Percentiles rank a stretch among this genome's conserved stretches.
Conservation (phyloP, 768 basidiomycete genomes). For the Pleurotus platypus region DNA sequence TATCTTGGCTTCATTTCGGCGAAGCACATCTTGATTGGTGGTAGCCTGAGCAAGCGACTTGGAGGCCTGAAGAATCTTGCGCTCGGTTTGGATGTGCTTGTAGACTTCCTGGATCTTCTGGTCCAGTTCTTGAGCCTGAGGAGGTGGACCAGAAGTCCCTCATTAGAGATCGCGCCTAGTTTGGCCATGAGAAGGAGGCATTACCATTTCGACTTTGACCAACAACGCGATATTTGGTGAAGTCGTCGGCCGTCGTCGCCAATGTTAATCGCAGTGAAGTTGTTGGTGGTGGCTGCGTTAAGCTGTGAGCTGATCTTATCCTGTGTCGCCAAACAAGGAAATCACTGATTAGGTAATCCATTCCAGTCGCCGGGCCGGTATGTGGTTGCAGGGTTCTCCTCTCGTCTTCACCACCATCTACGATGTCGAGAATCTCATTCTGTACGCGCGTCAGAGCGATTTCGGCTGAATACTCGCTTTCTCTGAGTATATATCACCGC, state of each 20-base stretch:
- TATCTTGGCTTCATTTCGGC: conserved; percentile 80
- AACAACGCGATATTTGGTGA: neutral
- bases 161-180: no score
- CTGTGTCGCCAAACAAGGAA: no score
- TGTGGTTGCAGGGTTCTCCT: no score
- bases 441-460: conserved; percentile 38
- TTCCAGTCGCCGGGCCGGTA: no score
- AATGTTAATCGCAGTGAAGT: neutral
- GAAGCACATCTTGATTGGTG: conserved; percentile 80
- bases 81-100: conserved; percentile 88
- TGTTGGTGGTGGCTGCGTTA: conserved; percentile 5
- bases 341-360: no score
- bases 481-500: conserved; percentile 43
- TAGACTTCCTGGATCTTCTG: conserved; percentile 91
- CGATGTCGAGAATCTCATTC: conserved; percentile 28
- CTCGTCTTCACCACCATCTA: neutral
- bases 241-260: neutral
- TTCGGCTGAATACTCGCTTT: conserved; percentile 40
- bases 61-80: conserved; percentile 86
- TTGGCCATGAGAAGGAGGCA: no score
- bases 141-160: conserved; percentile 4
- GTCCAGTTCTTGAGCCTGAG: conserved; percentile 68
- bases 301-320: conserved; percentile 4
- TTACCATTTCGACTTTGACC: conserved; percentile 14
- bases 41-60: conserved; percentile 79